Percentiles rank a stretch among this genome's conserved stretches.
phyloP scores from a whole-genome alignment of 345 rosid genomes.

The Cardamine occulta region DNA sequence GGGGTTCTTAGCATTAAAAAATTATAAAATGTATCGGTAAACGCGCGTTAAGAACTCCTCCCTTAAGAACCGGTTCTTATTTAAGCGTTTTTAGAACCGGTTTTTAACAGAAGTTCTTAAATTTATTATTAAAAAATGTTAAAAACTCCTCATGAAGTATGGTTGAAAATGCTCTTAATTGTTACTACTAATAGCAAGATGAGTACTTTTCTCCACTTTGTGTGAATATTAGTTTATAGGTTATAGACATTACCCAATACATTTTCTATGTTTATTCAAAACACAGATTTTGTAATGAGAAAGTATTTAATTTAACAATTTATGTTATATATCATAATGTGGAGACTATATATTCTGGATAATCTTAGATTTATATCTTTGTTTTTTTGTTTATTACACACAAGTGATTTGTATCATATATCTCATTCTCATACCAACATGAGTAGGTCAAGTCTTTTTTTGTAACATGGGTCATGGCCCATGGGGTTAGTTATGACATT shows the following conservation, averaged over 20 bases:
- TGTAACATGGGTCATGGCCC: slow-evolving; percentile 31
- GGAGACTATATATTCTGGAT: not conserved
- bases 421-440: slow-evolving; percentile 3
- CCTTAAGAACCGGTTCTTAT: too few species aligned
- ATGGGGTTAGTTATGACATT: slow-evolving; percentile 19
- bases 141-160: too few species aligned
- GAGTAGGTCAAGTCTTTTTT: slow-evolving; percentile 9
- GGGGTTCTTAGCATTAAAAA: too few species aligned
- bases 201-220: not conserved
- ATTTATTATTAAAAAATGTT: too few species aligned
- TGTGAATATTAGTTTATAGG: slow-evolving; percentile 27
- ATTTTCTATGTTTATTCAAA: slow-evolving; percentile 20
- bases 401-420: slow-evolving; percentile 5
- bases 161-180: too few species aligned
- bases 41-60: too few species aligned
- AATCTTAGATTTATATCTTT: not conserved
- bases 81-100: too few species aligned
- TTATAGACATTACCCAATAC: slow-evolving; percentile 13
- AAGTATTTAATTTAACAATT: not conserved
- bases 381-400: not conserved
- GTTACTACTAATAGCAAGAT: too few species aligned
- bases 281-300: slow-evolving; percentile 5
- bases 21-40: too few species aligned
- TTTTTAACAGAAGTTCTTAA: too few species aligned
- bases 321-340: not conserved